Evolutionary conservation across 768 basidiomycete species (phyloP), one percentile per base, ranked within the genome.

Genomic region (Rhodotorula diobovata): DNA sequence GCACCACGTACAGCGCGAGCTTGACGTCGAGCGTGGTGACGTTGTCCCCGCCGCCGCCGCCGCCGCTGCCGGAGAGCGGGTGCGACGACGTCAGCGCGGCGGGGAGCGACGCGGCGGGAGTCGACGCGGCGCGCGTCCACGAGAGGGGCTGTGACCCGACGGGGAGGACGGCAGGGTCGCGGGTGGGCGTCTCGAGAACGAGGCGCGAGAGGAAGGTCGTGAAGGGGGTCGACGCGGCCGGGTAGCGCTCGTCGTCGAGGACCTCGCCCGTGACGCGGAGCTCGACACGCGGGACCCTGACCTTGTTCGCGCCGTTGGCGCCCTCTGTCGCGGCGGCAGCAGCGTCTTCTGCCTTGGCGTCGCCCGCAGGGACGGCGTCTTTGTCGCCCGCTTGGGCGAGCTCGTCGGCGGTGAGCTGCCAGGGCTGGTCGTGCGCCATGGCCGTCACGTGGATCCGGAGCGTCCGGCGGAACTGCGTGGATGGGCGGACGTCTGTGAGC

Each of bases 1-100:
- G 92, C 56, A 90, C 90, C 32, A 94, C 81, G 78, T 93, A 87
- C 50, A 89, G 84, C 73, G 88, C 87, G 32, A 91, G 89, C 23
- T 14, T 14, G 51, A 53, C n/a, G n/a, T 30, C 28, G 56, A 39
- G 56, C 51, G 20, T 46, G 46, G 20, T 4, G 46, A 21, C n/a
- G 23, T 20, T 10, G 48, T 50, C 48, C 28, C 48, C 45, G 45
- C 45, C 18, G 14, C 12, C 25, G 5, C 48, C 23, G 23, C 48
- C n/a, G 86, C 85, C 48, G 83, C 81, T 32, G 67, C 23, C 45
- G 14, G 65, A 46, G 50, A 67, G 30, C 35, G 66, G 78, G 45
- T 50, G 48, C 23, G 28, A 39, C 51, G 45, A 3, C 46, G 58
- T 23, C 62, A 50, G 37, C 30, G 46, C 32, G 7, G 64, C 21